Percentiles rank a stretch among this genome's conserved stretches.
These are phyloP conservation scores for Hepatocystis sp. DNA, from an alignment of 169 alveolate genomes.

Conservation along the genomic window DNA sequence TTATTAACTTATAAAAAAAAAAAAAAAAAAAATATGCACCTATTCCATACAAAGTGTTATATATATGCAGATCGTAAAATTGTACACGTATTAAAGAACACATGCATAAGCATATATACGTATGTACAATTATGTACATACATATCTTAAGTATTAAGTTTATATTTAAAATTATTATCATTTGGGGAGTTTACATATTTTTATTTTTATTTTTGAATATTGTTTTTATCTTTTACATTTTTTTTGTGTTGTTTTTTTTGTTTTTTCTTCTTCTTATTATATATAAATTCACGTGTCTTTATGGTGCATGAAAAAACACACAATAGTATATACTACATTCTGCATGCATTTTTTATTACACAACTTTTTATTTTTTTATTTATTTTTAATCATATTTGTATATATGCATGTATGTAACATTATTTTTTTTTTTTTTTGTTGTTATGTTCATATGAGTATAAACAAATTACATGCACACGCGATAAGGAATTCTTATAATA, in stretches of 20 bases:
- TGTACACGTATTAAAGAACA: background rate
- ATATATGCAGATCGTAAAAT: background rate
- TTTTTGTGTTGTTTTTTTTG: background rate
- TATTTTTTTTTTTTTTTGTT: slow-evolving; percentile 1
- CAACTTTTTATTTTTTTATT: slow-evolving; percentile 8
- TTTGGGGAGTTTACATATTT: slow-evolving; percentile 26
- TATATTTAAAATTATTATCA: slow-evolving; percentile 13
- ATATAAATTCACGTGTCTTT: slow-evolving; percentile 25
- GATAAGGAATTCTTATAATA: slow-evolving; percentile 38
- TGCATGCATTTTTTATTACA: slow-evolving; percentile 38
- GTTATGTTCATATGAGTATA: slow-evolving; percentile 22
- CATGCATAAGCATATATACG: slow-evolving; percentile 6
- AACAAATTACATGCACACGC: slow-evolving; percentile 60
- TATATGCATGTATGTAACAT: slow-evolving; percentile 1
- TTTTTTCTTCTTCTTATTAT: slow-evolving; percentile 1
- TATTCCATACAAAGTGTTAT: slow-evolving; percentile 9
- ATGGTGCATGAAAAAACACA: slow-evolving; percentile 63
- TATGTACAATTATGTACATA: background rate
- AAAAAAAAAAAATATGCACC: slow-evolving; percentile 50
- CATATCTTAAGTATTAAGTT: background rate
- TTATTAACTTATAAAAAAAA: too few species aligned
- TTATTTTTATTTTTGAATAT: background rate
- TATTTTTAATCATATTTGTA: background rate
- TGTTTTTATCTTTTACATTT: background rate
- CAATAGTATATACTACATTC: slow-evolving; percentile 14